Conservation (phyloP, 495 filamentous ascomycete genomes). For the Aspergillus funiculosus region DNA sequence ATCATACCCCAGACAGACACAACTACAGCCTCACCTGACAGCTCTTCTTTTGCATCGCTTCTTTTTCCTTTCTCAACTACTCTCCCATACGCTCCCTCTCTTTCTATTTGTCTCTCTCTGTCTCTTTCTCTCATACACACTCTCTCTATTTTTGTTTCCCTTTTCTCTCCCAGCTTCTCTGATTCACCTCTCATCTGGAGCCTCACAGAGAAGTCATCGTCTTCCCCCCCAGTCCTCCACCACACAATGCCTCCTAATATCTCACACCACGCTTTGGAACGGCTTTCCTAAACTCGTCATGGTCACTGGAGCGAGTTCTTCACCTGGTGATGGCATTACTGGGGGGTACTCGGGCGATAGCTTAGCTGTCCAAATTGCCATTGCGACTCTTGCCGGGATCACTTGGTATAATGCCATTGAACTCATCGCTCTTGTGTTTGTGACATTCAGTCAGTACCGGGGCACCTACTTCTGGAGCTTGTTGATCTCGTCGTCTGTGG, state of each 20-base stretch:
- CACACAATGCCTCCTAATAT: conserved; percentile 13
- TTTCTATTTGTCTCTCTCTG: conserved; percentile 1
- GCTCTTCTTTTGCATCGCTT: not conserved
- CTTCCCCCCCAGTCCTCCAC: not conserved
- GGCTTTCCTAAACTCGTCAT: conserved; percentile 19
- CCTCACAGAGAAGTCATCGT: too few species aligned
- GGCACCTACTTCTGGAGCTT: conserved; percentile 57
- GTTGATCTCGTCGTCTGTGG: conserved; percentile 46
- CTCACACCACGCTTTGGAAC: conserved; percentile 4
- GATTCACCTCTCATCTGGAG: not conserved
- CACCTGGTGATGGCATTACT: conserved; percentile 40
- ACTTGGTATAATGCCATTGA: conserved; percentile 54
- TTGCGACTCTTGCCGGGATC: conserved; percentile 49
- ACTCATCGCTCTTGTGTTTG: conserved; percentile 49
- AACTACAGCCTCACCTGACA: not conserved
- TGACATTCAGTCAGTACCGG: conserved; percentile 47
- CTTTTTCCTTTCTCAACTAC: conserved; percentile 1
- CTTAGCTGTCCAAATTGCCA: conserved; percentile 41
- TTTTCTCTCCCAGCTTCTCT: not conserved
- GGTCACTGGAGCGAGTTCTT: conserved; percentile 15
- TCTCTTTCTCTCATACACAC: not conserved
- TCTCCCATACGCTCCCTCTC: conserved; percentile 1
- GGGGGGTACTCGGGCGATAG: conserved; percentile 34
- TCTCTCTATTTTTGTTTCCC: not conserved
- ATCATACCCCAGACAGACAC: too few species aligned